phyloP scores from a whole-genome alignment of 2,329 filamentous ascomycete genomes.

The Colletotrichum sp. region DNA sequence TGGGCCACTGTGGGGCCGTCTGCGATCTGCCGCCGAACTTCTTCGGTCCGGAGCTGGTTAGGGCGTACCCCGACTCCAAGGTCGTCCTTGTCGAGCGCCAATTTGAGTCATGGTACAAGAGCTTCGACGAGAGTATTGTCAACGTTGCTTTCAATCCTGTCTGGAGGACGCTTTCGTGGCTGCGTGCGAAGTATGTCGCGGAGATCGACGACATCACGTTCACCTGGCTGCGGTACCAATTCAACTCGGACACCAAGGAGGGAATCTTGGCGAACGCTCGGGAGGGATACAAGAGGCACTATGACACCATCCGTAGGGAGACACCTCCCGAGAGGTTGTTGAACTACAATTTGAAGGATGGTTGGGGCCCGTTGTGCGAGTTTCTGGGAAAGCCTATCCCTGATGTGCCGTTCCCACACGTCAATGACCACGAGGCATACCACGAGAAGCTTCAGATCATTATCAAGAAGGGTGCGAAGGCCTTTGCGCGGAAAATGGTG shows the following conservation, averaged over 20 bases:
- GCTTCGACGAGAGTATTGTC: constrained; percentile 28
- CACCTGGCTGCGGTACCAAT: constrained; percentile 31
- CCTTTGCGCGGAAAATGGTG: neutral
- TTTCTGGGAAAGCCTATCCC: constrained; percentile 39
- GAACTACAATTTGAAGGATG: constrained; percentile 27
- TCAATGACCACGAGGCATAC: constrained; percentile 12
- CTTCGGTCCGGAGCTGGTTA: constrained; percentile 41
- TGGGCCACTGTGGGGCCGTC: constrained; percentile 32
- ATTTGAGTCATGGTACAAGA: constrained; percentile 30
- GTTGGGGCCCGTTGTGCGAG: constrained; percentile 40
- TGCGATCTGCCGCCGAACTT: constrained; percentile 43
- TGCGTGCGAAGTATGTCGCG: constrained; percentile 23
- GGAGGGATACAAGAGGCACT: neutral
- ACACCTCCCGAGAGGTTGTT: constrained; percentile 3
- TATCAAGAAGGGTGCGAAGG: neutral
- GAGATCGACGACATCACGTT: constrained; percentile 17
- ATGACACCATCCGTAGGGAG: neutral
- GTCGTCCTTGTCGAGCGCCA: constrained; percentile 39
- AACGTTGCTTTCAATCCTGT: constrained; percentile 26
- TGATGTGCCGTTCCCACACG: constrained; percentile 23
- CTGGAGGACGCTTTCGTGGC: constrained; percentile 24
- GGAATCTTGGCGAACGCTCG: constrained; percentile 18
- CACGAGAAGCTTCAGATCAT: constrained; percentile 1
- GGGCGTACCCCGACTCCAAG: constrained; percentile 46
- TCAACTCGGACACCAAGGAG: neutral